Percentiles rank a stretch among this genome's conserved stretches.
These are phyloP conservation scores for Phytophthora ramorum DNA, from an alignment of 352 stramenopile genomes.

Conservation along the genomic window DNA sequence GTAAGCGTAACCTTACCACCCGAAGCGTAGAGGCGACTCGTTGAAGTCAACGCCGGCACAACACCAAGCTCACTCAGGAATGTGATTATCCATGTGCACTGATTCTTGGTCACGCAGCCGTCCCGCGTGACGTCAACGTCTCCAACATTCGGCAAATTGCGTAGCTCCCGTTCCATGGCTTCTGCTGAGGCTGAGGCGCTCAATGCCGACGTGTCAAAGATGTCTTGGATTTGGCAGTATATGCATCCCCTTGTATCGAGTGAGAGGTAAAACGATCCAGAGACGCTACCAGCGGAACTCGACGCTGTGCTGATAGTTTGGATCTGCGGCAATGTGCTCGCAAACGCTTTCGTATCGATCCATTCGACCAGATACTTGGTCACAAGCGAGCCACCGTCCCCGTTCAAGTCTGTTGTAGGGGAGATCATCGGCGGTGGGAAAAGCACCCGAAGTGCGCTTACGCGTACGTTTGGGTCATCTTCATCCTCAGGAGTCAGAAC, in stretches of 20 bases:
- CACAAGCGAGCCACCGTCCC: conserved; percentile 85
- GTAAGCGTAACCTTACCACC: conserved; percentile 46
- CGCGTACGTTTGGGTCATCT: conserved; percentile 48
- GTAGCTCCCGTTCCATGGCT: conserved; percentile 83
- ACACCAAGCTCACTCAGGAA: conserved; percentile 73
- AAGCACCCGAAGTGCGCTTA: conserved; percentile 86
- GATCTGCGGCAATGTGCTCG: conserved; percentile 59
- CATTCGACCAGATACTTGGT: conserved; percentile 95
- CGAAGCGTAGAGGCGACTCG: conserved; percentile 55
- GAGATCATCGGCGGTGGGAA: conserved; percentile 76
- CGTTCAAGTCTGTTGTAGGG: conserved; percentile 67
- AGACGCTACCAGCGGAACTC: conserved; percentile 33
- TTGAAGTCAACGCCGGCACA: conserved; percentile 57
- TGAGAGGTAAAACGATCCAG: conserved; percentile 79
- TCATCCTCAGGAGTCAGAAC: conserved; percentile 53
- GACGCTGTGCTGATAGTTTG: conserved; percentile 72
- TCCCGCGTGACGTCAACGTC: conserved; percentile 79
- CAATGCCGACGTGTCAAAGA: conserved; percentile 76
- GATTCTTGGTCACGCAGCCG: conserved; percentile 48
- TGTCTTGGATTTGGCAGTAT: conserved; percentile 75
- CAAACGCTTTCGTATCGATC: conserved; percentile 79
- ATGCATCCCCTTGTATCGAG: conserved; percentile 88
- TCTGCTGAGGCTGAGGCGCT: conserved; percentile 59
- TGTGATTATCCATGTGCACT: conserved; percentile 84
- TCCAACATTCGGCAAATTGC: conserved; percentile 95